A percentile compares a stretch with the other conserved stretches of the same genome.
These are phyloP conservation scores for Botrytis medusae DNA, from an alignment of 2,329 filamentous ascomycete species.

Conservation along the genomic window DNA sequence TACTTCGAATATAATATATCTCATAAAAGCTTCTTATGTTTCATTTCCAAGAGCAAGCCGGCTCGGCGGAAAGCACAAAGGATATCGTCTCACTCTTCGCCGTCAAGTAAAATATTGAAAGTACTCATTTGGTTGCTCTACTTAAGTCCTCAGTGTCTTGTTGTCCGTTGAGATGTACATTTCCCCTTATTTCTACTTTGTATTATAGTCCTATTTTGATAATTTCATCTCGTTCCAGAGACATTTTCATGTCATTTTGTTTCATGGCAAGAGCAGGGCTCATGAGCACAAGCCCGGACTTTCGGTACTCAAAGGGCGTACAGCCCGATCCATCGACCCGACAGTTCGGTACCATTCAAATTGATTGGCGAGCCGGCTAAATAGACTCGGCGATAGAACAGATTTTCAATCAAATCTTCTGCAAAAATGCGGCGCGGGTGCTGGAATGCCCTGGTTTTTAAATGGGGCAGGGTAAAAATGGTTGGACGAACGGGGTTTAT, in stretches of 20 bases:
- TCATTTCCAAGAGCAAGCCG: background rate
- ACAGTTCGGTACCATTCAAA: background rate
- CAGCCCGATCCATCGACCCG: slow-evolving; percentile 6
- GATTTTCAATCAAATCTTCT: background rate
- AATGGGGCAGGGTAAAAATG: background rate
- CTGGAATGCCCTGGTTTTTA: background rate
- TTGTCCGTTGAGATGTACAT: background rate
- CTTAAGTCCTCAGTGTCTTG: background rate
- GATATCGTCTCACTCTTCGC: background rate
- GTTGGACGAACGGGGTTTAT: background rate
- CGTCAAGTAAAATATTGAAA: background rate
- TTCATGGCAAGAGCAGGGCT: background rate
- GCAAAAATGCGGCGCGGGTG: background rate
- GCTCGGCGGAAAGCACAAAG: background rate
- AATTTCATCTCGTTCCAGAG: background rate
- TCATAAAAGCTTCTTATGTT: background rate
- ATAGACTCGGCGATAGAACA: background rate
- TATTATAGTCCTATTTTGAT: background rate
- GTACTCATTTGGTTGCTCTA: background rate
- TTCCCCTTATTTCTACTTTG: background rate
- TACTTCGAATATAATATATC: slow-evolving; percentile 5
- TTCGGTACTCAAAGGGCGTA: background rate
- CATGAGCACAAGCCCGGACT: background rate
- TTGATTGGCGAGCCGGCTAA: background rate
- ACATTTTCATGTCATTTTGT: background rate